These are phyloP conservation scores for Quercus lobata DNA, from an alignment of 331 rosid genomes.

Conservation along the genomic window DNA sequence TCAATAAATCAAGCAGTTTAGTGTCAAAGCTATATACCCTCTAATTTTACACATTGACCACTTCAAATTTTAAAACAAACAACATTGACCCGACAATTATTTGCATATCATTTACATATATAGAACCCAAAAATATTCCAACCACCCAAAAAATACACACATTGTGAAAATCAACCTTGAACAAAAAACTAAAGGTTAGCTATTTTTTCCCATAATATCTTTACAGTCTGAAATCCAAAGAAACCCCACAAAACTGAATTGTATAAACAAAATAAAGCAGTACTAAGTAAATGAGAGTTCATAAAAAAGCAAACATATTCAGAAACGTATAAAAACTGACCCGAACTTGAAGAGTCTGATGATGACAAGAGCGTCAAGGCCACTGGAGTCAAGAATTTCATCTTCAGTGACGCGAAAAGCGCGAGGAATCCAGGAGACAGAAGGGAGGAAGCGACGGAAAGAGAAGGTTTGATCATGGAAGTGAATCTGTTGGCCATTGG, in stretches of 20 bases:
- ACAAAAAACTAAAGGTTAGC: too few relatives aligned
- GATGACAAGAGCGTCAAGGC: constrained; percentile 75
- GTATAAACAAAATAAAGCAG: too few relatives aligned
- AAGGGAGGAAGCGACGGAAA: constrained; percentile 55
- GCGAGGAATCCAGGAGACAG: constrained; percentile 62
- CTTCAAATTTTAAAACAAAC: neutral
- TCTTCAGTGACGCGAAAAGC: constrained; percentile 58
- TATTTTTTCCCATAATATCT: too few relatives aligned
- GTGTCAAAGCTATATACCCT: neutral
- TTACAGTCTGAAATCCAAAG: too few relatives aligned
- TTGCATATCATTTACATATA: neutral
- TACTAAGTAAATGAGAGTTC: neutral
- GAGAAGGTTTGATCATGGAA: constrained; percentile 15
- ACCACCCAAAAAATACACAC: neutral
- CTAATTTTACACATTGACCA: neutral
- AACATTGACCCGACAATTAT: neutral
- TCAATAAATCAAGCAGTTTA: neutral
- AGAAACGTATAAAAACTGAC: constrained; percentile 19
- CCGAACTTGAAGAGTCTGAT: constrained; percentile 80
- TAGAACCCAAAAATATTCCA: neutral
- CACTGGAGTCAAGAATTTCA: constrained; percentile 47
- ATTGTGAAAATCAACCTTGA: too few relatives aligned
- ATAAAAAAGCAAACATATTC: neutral
- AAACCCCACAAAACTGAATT: too few relatives aligned
- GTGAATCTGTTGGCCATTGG: constrained; percentile 26